These are phyloP conservation scores for Tolypocladium nubicola DNA, from an alignment of 2,329 filamentous ascomycete species.

Conservation along the genomic window DNA sequence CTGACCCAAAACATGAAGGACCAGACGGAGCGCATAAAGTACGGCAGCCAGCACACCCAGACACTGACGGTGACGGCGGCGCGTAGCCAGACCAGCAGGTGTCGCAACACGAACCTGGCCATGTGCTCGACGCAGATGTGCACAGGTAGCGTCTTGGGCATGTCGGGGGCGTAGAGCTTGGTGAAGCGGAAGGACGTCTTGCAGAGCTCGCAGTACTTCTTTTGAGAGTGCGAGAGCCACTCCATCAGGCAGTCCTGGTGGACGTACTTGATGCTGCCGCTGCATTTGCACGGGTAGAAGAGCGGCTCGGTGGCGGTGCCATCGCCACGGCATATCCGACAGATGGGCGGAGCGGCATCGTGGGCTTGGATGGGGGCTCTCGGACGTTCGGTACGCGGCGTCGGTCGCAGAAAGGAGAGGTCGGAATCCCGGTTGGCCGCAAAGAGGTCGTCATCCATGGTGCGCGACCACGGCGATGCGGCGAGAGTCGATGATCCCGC, in stretches of 20 bases:
- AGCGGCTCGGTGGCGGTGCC: slow-evolving; percentile 72
- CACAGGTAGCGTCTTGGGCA: slow-evolving; percentile 76
- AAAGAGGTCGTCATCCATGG: background rate
- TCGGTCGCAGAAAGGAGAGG: slow-evolving; percentile 5
- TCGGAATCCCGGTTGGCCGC: background rate
- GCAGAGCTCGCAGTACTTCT: slow-evolving; percentile 98
- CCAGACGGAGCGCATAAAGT: slow-evolving; percentile 86
- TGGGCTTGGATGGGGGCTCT: slow-evolving; percentile 10
- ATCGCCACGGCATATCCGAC: slow-evolving; percentile 92
- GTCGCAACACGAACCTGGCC: slow-evolving; percentile 58
- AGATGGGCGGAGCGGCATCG: slow-evolving; percentile 56
- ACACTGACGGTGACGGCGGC: slow-evolving; percentile 70
- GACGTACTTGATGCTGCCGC: slow-evolving; percentile 95
- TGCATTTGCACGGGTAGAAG: slow-evolving; percentile 98
- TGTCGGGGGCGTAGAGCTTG: slow-evolving; percentile 89
- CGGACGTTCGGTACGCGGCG: slow-evolving; percentile 5
- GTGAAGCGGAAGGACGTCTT: slow-evolving; percentile 98
- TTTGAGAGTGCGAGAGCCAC: slow-evolving; percentile 96
- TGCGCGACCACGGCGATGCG: background rate
- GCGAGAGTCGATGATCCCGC: background rate
- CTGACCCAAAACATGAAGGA: slow-evolving; percentile 90
- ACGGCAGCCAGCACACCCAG: slow-evolving; percentile 84
- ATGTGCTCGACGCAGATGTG: slow-evolving; percentile 74
- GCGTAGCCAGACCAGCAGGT: slow-evolving; percentile 67
- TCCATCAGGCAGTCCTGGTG: slow-evolving; percentile 98